These are phyloP conservation scores for Cladosporium halotolerans DNA, from an alignment of 2,329 filamentous ascomycete species.

Conservation along the genomic window DNA sequence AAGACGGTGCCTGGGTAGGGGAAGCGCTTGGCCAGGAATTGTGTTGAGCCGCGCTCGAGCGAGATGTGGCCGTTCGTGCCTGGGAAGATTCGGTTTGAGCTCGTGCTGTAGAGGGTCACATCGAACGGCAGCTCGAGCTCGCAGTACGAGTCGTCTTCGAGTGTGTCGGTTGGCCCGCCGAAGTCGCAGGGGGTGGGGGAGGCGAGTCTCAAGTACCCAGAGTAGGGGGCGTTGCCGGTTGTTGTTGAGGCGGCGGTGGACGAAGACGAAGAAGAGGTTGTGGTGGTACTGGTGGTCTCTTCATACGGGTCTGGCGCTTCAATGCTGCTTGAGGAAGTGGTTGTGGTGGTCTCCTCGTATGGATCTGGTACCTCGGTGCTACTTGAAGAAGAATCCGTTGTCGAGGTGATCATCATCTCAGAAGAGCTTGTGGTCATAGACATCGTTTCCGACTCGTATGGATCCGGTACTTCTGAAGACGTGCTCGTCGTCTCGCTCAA, in stretches of 20 bases:
- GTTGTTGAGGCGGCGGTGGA: constrained; percentile 11
- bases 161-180: constrained; percentile 22
- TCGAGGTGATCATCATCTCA: not conserved
- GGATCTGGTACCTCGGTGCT: not conserved
- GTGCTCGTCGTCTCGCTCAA: not conserved
- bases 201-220: constrained; percentile 22
- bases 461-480: not conserved
- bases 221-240: constrained; percentile 4
- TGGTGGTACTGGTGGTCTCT: not conserved
- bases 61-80: constrained; percentile 29
- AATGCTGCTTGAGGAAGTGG: constrained; percentile 7
- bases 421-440: not conserved
- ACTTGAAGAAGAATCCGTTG: not conserved
- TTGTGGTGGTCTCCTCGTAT: constrained; percentile 3
- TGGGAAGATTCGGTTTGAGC: constrained; percentile 20
- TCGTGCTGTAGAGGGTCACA: constrained; percentile 22
- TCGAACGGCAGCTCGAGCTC: constrained; percentile 26
- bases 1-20: constrained; percentile 19
- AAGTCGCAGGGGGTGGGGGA: constrained; percentile 28
- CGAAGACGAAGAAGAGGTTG: constrained; percentile 8
- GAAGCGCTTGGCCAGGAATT: constrained; percentile 21
- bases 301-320: not conserved
- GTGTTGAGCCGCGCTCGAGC: constrained; percentile 21
- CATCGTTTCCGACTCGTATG: not conserved
- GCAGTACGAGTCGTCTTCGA: constrained; percentile 31